Conservation (phyloP, 2,329 filamentous ascomycete genomes). For the Monilinia polystroma region DNA sequence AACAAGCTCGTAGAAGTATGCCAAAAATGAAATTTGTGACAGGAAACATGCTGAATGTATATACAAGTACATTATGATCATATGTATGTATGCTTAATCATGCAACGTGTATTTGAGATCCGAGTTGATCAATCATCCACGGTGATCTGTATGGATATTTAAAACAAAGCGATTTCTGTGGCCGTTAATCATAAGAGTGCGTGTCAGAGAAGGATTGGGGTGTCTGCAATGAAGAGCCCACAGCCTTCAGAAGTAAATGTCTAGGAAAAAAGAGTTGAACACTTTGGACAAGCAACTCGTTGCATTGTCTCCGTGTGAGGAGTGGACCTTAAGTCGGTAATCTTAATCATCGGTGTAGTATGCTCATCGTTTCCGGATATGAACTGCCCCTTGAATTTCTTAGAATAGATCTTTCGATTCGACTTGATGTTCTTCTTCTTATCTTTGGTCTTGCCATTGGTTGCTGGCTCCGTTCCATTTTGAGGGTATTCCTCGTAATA, state of each 20-base stretch:
- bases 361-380: conserved; percentile 22
- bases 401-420: conserved; percentile 29
- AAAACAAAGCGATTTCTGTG: background rate
- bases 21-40: background rate
- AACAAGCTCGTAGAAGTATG: background rate
- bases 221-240: background rate
- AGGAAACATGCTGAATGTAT: background rate
- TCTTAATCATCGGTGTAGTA: conserved; percentile 27
- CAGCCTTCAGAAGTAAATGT: background rate
- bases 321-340: conserved; percentile 31
- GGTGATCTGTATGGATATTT: background rate
- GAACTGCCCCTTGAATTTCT: conserved; percentile 33
- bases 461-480: conserved; percentile 24
- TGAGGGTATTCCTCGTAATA: conserved; percentile 29
- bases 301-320: conserved; percentile 28
- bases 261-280: conserved; percentile 32
- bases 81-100: background rate
- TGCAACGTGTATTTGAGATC: background rate
- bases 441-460: conserved; percentile 27
- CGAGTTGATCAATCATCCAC: background rate
- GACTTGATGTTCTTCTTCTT: conserved; percentile 17
- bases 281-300: conserved; percentile 34
- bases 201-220: background rate
- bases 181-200: conserved; percentile 10
- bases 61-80: background rate